Evolutionary conservation across 1,284 basidiomycete genomes (phyloP), one percentile per base, ranked within the genome.

Genomic region (Malassezia cuniculi): DNA sequence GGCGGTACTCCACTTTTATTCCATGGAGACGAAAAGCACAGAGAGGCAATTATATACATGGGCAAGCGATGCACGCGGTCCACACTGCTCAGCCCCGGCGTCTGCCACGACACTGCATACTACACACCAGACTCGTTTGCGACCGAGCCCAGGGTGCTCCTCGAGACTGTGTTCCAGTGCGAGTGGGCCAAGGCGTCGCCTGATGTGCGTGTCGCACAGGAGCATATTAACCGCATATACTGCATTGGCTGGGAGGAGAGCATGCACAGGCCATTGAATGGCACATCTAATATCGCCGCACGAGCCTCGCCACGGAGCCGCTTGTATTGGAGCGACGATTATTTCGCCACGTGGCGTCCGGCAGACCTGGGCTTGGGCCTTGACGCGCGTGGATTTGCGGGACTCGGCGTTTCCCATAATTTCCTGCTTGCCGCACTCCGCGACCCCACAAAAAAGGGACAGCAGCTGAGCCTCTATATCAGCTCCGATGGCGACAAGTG

Each of bases 41-140:
- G 47, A 40, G 50, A 57, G 8, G 47, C 40, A 32, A 56, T 66
- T 45, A 54, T 66, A 34, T 66, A 55, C 16, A 55, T 48, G 1
- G 62, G 62, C 25, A 57, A 55, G 30, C 51, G 52, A 27, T 66
- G 62, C 39, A 39, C 35, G 18, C 39, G 37, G 29, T 60, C 58
- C 56, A 52, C 54, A 4, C 60, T 58, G 2, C 57, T 54, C 56
- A 52, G 54, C 8, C 50, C 49, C 11, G 34, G 41, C 9, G 44
- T 60, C 19, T 65, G 61, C 35, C 60, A 63, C 30, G 60, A 65
- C 36, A 81, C 56, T 26, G 55, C 55, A 11, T 64, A 56, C 43
- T 57, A 56, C 34, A 66, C 62, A 12, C 48, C 43, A 20, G 48
- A 66, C 31, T 61, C 47, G 3, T 66, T 66, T 32, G 57, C 55